These are phyloP conservation scores for Candida piceae DNA, from an alignment of 805 yeast genomes.

Conservation along the genomic window DNA sequence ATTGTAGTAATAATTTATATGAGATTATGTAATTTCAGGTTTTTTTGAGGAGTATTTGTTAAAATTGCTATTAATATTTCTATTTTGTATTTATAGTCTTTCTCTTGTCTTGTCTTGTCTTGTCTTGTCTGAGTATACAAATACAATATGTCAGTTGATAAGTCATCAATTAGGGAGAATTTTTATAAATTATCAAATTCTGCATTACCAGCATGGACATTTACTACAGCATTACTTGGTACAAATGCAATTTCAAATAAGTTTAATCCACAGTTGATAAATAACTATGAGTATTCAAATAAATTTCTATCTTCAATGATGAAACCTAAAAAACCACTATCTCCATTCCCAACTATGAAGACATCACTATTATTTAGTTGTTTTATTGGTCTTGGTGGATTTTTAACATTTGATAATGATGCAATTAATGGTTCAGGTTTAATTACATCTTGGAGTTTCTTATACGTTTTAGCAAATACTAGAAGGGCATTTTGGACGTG, in stretches of 20 bases:
- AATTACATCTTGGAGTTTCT: conserved; percentile 71
- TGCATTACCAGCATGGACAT: conserved; percentile 44
- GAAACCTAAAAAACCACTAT: conserved; percentile 11
- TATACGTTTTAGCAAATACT: conserved; percentile 71
- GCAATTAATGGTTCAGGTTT: conserved; percentile 77
- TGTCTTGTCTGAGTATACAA: too few relatives aligned
- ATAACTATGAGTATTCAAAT: too few relatives aligned
- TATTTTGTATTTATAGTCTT: too few relatives aligned
- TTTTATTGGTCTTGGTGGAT: conserved; percentile 62
- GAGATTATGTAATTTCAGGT: too few relatives aligned
- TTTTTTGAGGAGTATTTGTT: too few relatives aligned
- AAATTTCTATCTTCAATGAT: too few relatives aligned
- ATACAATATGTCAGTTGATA: not conserved
- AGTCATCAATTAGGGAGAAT: conserved; percentile 1
- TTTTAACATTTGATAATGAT: conserved; percentile 75
- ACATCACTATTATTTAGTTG: conserved; percentile 48
- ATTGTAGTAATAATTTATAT: too few relatives aligned
- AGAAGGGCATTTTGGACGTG: conserved; percentile 49
- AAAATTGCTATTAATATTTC: too few relatives aligned
- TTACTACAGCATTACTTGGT: conserved; percentile 32
- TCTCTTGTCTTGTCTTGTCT: too few relatives aligned
- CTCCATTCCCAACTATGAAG: conserved; percentile 25
- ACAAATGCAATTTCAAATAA: conserved; percentile 9
- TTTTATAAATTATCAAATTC: conserved; percentile 26
- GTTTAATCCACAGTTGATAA: conserved; percentile 2